Conservation (phyloP, 305 asterid genomes). For the Fraxinus baroniana region DNA sequence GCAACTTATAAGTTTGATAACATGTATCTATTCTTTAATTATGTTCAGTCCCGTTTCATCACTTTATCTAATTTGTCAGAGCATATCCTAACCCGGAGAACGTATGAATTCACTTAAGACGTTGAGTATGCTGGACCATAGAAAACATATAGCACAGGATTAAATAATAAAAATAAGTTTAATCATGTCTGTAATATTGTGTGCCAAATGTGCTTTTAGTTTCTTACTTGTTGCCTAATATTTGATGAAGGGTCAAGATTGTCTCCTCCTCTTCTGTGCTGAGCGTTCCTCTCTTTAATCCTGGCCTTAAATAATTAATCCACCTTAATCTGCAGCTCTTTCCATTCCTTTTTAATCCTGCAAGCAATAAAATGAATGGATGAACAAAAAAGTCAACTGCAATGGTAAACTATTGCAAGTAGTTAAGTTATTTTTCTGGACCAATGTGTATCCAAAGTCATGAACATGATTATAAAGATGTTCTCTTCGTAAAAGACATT, state of each 20-base stretch:
- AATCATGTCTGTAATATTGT: background rate
- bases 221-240: constrained; percentile 85
- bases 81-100: background rate
- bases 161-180: background rate
- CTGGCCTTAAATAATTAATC: constrained; percentile 83
- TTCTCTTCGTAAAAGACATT: constrained; percentile 4
- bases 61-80: background rate
- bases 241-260: constrained; percentile 60
- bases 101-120: background rate
- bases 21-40: background rate
- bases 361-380: constrained; percentile 4
- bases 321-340: constrained; percentile 91
- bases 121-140: background rate
- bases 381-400: constrained; percentile 13
- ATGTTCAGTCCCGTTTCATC: background rate
- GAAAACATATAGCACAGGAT: background rate
- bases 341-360: constrained; percentile 82
- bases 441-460: constrained; percentile 27
- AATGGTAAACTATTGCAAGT: constrained; percentile 13
- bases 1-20: background rate
- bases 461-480: constrained; percentile 12
- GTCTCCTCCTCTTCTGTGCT: constrained; percentile 56
- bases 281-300: constrained; percentile 67
- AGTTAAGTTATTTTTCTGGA: background rate
- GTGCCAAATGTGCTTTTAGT: background rate